Conservation (phyloP, 768 basidiomycete species). For the Sarcodon sp. region DNA sequence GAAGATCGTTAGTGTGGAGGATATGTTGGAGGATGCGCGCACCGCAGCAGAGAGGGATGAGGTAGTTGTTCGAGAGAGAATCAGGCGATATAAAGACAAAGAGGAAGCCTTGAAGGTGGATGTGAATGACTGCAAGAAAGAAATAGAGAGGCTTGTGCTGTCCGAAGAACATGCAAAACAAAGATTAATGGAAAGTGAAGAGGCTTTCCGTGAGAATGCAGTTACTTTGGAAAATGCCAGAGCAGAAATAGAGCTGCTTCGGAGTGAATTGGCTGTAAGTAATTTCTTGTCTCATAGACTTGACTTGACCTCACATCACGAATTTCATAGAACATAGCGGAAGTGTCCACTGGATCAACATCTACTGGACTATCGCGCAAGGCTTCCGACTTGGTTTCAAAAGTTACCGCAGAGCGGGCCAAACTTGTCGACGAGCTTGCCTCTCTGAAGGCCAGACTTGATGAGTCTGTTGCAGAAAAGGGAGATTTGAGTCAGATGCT, state of each 20-base stretch:
- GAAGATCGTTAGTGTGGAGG: slow-evolving; percentile 67
- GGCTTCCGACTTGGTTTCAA: slow-evolving; percentile 32
- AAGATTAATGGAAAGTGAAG: slow-evolving; percentile 78
- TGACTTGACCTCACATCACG: background rate
- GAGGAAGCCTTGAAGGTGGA: slow-evolving; percentile 65
- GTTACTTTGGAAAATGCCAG: slow-evolving; percentile 80
- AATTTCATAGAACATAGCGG: slow-evolving; percentile 50
- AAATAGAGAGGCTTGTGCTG: slow-evolving; percentile 49
- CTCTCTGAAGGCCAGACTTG: slow-evolving; percentile 35
- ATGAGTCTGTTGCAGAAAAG: slow-evolving; percentile 20
- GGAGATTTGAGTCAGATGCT: slow-evolving; percentile 8
- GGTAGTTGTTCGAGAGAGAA: slow-evolving; percentile 39
- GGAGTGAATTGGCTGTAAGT: slow-evolving; percentile 68
- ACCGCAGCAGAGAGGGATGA: slow-evolving; percentile 69
- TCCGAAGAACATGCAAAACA: slow-evolving; percentile 48
- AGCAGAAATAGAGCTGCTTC: slow-evolving; percentile 74
- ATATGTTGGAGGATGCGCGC: slow-evolving; percentile 69
- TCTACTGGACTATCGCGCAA: slow-evolving; percentile 19
- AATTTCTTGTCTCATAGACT: background rate
- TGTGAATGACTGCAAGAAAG: slow-evolving; percentile 46
- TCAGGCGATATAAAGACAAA: slow-evolving; percentile 60
- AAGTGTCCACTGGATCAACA: slow-evolving; percentile 26
- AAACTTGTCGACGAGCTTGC: slow-evolving; percentile 43
- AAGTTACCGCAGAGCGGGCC: slow-evolving; percentile 35
- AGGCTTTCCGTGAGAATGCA: slow-evolving; percentile 79